phyloP scores from a whole-genome alignment of 2,329 filamentous ascomycete genomes.

The Sclerotinia spermophila region DNA sequence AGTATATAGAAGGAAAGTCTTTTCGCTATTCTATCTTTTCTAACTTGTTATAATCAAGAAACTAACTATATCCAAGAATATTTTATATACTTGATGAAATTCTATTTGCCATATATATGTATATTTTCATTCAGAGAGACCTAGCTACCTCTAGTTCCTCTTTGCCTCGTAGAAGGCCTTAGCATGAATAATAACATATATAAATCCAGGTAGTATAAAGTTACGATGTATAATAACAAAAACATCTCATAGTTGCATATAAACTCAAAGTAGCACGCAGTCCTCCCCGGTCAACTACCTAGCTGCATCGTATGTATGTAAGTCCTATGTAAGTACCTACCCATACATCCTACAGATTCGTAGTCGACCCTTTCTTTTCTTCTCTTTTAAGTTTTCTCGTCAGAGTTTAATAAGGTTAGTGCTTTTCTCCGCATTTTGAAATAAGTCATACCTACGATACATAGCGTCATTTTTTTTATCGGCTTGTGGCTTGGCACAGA shows the following conservation, averaged over 20 bases:
- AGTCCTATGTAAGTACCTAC: no score
- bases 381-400: no score
- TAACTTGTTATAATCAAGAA: not conserved
- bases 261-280: not conserved
- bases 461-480: not conserved
- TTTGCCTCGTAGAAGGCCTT: not conserved
- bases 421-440: slow-evolving; percentile 14
- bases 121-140: not conserved
- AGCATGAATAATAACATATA: not conserved
- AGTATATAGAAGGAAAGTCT: not conserved
- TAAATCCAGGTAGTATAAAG: no score
- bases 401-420: not conserved
- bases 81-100: not conserved
- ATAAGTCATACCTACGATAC: not conserved
- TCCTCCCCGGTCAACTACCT: not conserved
- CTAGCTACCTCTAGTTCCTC: not conserved
- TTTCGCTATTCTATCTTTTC: not conserved
- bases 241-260: not conserved
- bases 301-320: not conserved
- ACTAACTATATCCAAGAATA: not conserved
- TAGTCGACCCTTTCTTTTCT: not conserved
- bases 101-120: not conserved
- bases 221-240: not conserved
- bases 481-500: not conserved
- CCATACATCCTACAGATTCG: not conserved